Conservation (phyloP, 768 basidiomycete species). For the Boletus eberwhitei region DNA sequence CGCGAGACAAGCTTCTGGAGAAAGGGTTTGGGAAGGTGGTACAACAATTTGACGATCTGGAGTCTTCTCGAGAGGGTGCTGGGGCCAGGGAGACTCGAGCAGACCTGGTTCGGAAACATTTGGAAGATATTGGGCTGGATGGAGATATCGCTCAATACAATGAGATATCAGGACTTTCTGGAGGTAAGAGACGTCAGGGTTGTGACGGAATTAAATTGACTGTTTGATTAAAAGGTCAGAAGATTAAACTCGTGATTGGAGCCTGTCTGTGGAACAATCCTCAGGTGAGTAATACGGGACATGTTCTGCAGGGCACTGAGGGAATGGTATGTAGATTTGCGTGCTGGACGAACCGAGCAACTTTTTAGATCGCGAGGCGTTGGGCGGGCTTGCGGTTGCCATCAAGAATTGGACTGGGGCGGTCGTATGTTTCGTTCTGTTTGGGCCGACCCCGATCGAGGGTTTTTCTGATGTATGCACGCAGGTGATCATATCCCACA, state of each 20-base stretch:
- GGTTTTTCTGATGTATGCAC: constrained; percentile 9
- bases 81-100: constrained; percentile 84
- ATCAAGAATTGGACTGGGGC: constrained; percentile 95
- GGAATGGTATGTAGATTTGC: constrained; percentile 48
- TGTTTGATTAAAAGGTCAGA: constrained; percentile 61
- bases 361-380: constrained; percentile 94
- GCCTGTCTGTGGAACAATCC: constrained; percentile 97
- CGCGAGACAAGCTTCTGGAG: constrained; percentile 78
- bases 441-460: constrained; percentile 14
- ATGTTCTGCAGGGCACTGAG: constrained; percentile 3
- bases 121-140: constrained; percentile 94
- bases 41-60: constrained; percentile 94
- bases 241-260: constrained; percentile 94
- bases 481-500: constrained; percentile 95
- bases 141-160: constrained; percentile 99
- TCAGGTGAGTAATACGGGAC: constrained; percentile 48
- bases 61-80: constrained; percentile 93
- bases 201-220: constrained; percentile 13
- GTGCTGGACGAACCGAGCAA: constrained; percentile 91
- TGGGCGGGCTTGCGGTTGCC: constrained; percentile 91
- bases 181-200: constrained; percentile 50
- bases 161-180: constrained; percentile 90
- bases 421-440: constrained; percentile 46
- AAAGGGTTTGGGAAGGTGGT: constrained; percentile 90
- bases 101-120: constrained; percentile 80